phyloP scores from a whole-genome alignment of 331 rosid genomes.

The Malus hybrid region DNA sequence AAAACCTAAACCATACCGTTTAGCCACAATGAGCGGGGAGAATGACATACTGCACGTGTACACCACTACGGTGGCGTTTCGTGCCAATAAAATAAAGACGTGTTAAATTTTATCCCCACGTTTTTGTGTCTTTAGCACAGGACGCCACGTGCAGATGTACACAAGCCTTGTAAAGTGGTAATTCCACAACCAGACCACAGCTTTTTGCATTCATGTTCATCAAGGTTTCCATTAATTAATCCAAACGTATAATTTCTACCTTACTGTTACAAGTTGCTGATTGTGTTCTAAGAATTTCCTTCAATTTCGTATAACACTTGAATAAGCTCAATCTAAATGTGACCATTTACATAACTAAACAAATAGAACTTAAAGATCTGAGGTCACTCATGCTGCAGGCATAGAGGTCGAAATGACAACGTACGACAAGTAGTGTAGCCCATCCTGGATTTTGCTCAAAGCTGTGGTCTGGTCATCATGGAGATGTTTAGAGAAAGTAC shows the following conservation, averaged over 20 bases:
- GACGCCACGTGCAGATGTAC: too few relatives aligned
- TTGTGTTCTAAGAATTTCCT: background rate
- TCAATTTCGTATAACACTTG: background rate
- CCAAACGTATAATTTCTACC: background rate
- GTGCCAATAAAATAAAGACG: too few relatives aligned
- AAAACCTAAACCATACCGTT: too few relatives aligned
- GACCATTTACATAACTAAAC: slow-evolving; percentile 28
- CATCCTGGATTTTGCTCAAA: slow-evolving; percentile 73
- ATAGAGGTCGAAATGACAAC: slow-evolving; percentile 69
- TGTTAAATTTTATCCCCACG: too few relatives aligned
- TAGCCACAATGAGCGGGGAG: too few relatives aligned
- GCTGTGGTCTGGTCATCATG: slow-evolving; percentile 65
- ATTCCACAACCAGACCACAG: too few relatives aligned
- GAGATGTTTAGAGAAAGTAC: slow-evolving; percentile 53
- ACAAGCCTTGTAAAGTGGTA: too few relatives aligned
- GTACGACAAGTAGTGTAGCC: slow-evolving; percentile 61
- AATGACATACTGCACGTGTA: too few relatives aligned
- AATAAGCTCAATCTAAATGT: background rate
- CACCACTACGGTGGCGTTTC: too few relatives aligned
- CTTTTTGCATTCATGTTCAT: too few relatives aligned
- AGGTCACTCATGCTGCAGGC: slow-evolving; percentile 53
- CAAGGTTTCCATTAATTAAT: too few relatives aligned
- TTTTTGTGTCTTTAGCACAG: too few relatives aligned
- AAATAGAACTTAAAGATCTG: background rate
- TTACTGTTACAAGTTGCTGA: background rate